Evolutionary conservation across 768 basidiomycete species (phyloP).

Genomic region (Termitomyces sp.): DNA sequence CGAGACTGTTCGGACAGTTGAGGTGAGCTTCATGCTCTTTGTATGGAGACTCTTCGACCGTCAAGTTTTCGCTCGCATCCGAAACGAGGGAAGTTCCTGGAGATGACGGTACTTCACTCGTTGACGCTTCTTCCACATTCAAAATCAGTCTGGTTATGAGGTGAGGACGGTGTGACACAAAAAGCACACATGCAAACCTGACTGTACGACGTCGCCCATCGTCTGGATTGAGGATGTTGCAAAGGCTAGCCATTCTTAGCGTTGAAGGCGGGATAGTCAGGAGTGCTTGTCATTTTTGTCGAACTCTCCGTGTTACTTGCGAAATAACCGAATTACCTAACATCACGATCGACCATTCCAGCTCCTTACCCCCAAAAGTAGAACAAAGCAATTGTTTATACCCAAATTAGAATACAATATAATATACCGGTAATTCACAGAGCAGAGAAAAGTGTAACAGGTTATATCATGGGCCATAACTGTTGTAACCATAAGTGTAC

Average conservation of each 20-base stretch:
- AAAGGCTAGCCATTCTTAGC: conserved; percentile 47
- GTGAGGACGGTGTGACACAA: conserved; percentile 12
- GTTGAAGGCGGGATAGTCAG: conserved; percentile 19
- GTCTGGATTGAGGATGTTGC: conserved; percentile 53
- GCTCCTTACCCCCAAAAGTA: conserved; percentile 1
- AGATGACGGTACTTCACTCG: conserved; percentile 26
- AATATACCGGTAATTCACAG: neutral
- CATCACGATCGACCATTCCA: conserved; percentile 13
- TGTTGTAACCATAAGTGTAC: conserved; percentile 15
- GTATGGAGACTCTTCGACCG: conserved; percentile 21
- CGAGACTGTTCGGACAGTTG: conserved; percentile 72
- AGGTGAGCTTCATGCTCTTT: conserved; percentile 54
- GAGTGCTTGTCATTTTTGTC: conserved; percentile 13
- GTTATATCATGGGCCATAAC: conserved; percentile 12
- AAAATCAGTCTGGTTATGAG: conserved; percentile 18
- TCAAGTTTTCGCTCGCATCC: conserved; percentile 24
- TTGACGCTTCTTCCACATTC: conserved; percentile 21
- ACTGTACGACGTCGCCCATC: conserved; percentile 28
- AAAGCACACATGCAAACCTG: conserved; percentile 31
- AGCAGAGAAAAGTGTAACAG: neutral
- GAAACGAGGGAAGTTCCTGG: conserved; percentile 23
- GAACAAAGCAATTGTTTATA: conserved; percentile 10
- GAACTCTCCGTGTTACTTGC: neutral
- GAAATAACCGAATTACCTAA: conserved; percentile 16
- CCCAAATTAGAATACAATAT: conserved; percentile 8